Evolutionary conservation across 1,284 basidiomycete species (phyloP).

Genomic region (Microbotryum silenes-acaulis): DNA sequence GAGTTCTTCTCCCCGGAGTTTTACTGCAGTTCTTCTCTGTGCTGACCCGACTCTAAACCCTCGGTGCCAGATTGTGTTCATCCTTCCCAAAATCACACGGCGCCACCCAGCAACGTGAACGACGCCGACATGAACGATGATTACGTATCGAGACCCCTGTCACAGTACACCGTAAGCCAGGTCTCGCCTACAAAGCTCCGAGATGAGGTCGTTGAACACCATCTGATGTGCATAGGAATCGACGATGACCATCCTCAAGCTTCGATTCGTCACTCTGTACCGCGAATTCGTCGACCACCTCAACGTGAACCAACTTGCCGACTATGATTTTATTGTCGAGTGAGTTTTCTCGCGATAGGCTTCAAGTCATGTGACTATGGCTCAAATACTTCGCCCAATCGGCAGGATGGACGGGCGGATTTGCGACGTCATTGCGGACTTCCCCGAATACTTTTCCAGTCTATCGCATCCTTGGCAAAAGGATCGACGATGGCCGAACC

Average conservation of each 20-base stretch:
- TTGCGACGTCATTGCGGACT: slow-evolving; percentile 15
- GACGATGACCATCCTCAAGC: slow-evolving; percentile 33
- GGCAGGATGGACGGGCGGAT: slow-evolving; percentile 29
- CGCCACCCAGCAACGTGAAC: not conserved
- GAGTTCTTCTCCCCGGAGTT: not conserved
- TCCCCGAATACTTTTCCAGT: slow-evolving; percentile 24
- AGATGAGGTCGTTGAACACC: not conserved
- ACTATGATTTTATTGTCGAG: slow-evolving; percentile 18
- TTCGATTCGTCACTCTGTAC: slow-evolving; percentile 33
- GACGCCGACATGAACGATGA: not conserved
- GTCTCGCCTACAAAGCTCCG: not conserved
- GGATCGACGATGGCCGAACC: slow-evolving; percentile 4
- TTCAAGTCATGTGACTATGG: not conserved
- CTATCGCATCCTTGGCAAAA: not conserved
- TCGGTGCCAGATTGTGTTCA: slow-evolving; percentile 1
- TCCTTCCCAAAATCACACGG: slow-evolving; percentile 1
- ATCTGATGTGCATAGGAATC: slow-evolving; percentile 30
- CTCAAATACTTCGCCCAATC: slow-evolving; percentile 10
- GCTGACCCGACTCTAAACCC: not conserved
- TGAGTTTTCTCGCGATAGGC: not conserved
- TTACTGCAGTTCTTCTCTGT: not conserved
- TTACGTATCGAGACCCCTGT: not conserved
- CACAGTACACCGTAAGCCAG: slow-evolving; percentile 1
- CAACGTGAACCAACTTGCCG: not conserved
- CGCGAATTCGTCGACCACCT: slow-evolving; percentile 32